phyloP scores from a whole-genome alignment of 352 stramenopile species.

The Phytophthora hybrid region DNA sequence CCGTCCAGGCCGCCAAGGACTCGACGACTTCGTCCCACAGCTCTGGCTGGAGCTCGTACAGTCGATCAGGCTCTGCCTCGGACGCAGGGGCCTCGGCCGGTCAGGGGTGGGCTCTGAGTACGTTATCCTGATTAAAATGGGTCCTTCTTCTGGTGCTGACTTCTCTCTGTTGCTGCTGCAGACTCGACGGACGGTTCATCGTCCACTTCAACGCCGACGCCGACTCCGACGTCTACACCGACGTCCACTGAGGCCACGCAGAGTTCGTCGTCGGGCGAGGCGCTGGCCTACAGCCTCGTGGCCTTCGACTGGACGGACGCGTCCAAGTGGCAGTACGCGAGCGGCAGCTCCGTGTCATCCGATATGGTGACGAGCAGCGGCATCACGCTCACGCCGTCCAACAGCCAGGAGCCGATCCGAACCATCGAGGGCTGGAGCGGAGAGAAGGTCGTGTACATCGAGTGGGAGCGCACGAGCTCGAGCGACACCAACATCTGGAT shows the following conservation, averaged over 20 bases:
- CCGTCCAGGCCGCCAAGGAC: conserved; percentile 39
- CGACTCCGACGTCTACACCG: conserved; percentile 22
- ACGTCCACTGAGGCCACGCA: conserved; percentile 26
- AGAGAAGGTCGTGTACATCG: conserved; percentile 77
- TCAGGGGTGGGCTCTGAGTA: conserved; percentile 32
- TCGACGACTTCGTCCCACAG: conserved; percentile 21
- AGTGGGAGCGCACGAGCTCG: conserved; percentile 68
- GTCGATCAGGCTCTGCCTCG: conserved; percentile 35
- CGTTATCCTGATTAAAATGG: background rate
- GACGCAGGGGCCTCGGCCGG: conserved; percentile 34
- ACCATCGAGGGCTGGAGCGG: conserved; percentile 70
- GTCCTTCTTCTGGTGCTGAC: background rate
- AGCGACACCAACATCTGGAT: conserved; percentile 90
- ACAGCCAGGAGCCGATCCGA: conserved; percentile 66
- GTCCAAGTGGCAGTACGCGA: conserved; percentile 71
- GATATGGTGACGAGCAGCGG: conserved; percentile 57
- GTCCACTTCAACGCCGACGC: conserved; percentile 18
- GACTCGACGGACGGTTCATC: conserved; percentile 33
- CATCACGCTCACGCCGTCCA: conserved; percentile 63
- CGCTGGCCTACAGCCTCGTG: conserved; percentile 57
- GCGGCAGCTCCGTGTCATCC: conserved; percentile 42
- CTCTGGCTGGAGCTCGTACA: conserved; percentile 26
- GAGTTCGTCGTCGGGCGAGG: conserved; percentile 33
- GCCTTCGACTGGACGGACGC: conserved; percentile 77
- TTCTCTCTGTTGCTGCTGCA: conserved; percentile 2